Percentiles rank a stretch among this genome's conserved stretches.
Evolutionary conservation across 306 rosid genomes (phyloP).

Genomic region (Quillaja saponaria): DNA sequence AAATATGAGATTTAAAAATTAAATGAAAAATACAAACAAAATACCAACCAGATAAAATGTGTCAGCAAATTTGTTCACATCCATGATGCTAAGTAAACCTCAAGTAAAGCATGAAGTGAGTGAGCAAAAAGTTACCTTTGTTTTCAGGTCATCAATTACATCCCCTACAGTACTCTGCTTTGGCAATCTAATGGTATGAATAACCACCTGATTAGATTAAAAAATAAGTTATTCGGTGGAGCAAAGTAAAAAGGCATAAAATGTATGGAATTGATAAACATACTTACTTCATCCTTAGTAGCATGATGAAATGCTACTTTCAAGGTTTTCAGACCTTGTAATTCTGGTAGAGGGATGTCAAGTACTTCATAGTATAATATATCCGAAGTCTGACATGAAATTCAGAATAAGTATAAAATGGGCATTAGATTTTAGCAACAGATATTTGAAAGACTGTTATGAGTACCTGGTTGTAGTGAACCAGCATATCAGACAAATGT

Average conservation of each 20-base stretch:
- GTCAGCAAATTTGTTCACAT: not conserved
- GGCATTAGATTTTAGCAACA: slow-evolving; percentile 18
- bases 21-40: slow-evolving; percentile 5
- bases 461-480: slow-evolving; percentile 86
- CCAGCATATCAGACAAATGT: slow-evolving; percentile 80
- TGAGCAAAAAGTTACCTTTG: slow-evolving; percentile 51
- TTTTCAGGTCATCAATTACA: slow-evolving; percentile 77
- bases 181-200: slow-evolving; percentile 82
- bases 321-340: slow-evolving; percentile 87
- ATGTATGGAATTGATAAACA: slow-evolving; percentile 13
- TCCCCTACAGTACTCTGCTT: slow-evolving; percentile 91
- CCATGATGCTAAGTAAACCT: not conserved
- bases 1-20: slow-evolving; percentile 1
- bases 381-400: slow-evolving; percentile 69
- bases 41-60: slow-evolving; percentile 1
- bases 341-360: slow-evolving; percentile 92
- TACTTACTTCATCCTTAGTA: slow-evolving; percentile 83
- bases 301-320: slow-evolving; percentile 90
- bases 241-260: not conserved
- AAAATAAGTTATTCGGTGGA: not conserved
- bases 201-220: slow-evolving; percentile 57
- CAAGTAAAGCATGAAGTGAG: not conserved
- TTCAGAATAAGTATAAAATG: slow-evolving; percentile 16
- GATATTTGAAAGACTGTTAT: slow-evolving; percentile 18
- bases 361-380: slow-evolving; percentile 81